Conservation (phyloP, 306 rosid species). For the Trifolium fragiferum region DNA sequence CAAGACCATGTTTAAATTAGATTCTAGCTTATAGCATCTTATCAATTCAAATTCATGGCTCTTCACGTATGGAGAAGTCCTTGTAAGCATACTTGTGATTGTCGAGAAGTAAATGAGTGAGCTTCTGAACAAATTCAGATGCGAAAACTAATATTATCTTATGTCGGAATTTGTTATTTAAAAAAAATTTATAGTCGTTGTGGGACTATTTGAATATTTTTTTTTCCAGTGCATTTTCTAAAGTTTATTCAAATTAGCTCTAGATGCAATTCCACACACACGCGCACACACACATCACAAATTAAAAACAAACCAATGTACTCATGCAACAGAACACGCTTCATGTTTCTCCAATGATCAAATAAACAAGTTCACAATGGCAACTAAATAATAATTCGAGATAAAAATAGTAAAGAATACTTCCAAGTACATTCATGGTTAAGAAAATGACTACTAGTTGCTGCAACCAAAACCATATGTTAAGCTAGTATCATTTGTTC, state of each 20-base stretch:
- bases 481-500: neutral
- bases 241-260: neutral
- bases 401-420: no score
- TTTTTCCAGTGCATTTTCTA: neutral
- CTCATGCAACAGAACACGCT: no score
- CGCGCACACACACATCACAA: neutral
- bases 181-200: neutral
- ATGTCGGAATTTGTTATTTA: neutral
- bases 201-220: no score
- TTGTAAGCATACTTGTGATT: neutral
- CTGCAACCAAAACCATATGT: neutral
- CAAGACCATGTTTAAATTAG: no score
- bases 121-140: neutral
- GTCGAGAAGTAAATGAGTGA: neutral
- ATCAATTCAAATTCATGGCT: no score
- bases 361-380: no score
- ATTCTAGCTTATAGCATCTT: no score
- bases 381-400: no score
- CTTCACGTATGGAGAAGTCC: no score
- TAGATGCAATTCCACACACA: slow-evolving; percentile 3
- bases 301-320: neutral
- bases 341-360: neutral
- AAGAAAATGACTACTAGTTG: no score
- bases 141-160: neutral
- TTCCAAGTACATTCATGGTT: no score